These are phyloP conservation scores for Extremus antarcticus DNA, from an alignment of 495 filamentous ascomycete genomes.

Conservation along the genomic window DNA sequence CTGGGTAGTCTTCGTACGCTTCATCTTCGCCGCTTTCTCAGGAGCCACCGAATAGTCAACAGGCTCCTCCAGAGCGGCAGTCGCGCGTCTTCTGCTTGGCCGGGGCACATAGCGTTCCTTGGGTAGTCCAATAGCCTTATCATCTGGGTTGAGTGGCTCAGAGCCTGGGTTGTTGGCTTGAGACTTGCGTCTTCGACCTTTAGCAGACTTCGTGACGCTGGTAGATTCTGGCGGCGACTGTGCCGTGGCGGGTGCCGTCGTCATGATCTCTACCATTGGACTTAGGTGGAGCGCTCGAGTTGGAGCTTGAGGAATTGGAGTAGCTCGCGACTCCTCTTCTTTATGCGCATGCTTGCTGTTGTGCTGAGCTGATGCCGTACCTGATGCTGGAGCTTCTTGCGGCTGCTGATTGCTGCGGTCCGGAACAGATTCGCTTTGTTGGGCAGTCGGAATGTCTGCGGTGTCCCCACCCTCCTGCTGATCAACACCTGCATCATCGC, in stretches of 20 bases:
- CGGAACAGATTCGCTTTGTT: no score
- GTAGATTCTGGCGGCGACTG: neutral
- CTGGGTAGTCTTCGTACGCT: conserved; percentile 21
- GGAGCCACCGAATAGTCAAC: conserved; percentile 25
- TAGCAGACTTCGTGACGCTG: neutral
- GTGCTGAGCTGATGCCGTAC: no score
- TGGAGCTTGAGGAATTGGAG: neutral
- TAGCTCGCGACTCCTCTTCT: neutral
- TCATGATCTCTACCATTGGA: conserved; percentile 11
- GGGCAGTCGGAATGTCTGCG: no score
- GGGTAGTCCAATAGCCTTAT: conserved; percentile 20
- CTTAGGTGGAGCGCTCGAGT: neutral
- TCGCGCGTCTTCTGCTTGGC: conserved; percentile 29
- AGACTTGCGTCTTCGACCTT: conserved; percentile 9
- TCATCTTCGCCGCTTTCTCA: conserved; percentile 24
- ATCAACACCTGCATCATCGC: neutral
- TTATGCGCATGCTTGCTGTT: neutral
- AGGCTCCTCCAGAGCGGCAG: conserved; percentile 13
- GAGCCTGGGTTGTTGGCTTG: neutral
- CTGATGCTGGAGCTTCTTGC: no score
- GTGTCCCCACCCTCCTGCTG: no score
- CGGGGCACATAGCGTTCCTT: conserved; percentile 29
- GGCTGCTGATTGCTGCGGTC: no score
- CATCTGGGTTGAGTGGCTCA: conserved; percentile 21
- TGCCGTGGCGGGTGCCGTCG: neutral